Evolutionary conservation across 495 filamentous ascomycete species (phyloP), one percentile per base, ranked within the genome.

Genomic region (Penicillium daleae): DNA sequence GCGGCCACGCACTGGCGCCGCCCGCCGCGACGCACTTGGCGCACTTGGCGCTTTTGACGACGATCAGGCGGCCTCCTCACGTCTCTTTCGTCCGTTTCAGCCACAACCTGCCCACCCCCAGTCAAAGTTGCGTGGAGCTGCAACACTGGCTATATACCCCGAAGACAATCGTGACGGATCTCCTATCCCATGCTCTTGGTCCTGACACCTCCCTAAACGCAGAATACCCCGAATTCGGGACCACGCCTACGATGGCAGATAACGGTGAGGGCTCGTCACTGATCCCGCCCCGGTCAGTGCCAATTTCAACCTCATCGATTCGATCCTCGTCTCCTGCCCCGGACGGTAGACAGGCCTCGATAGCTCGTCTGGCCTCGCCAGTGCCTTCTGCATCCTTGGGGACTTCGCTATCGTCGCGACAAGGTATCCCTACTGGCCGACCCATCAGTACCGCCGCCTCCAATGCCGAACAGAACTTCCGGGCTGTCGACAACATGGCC

Each of bases 291-390:
- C 72, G 63, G 40, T 71, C 77, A 56, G 58, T 77, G 57, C 79
- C 77, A 44, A 78, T 80, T 56, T 66, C 74, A 26, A 73, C 75
- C 48, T 72, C 76, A 32, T 71, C 73, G 17, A 49, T 67, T 61
- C 74, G 74, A 24, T 76, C 77, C 17, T 69, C 74, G 13, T 83
- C 82, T 15, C 80, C 80, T 52, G 67, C 70, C 26, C 63, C 75
- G 31, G 80, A 81, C n/a, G 73, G 81, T 15, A 82, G 90, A 75
- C 86, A 86, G 40, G 82, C 86, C 50, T 88, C 88, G 6, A 92
- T 85, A 57, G 90, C 90, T 33, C 85, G 90, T 60, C 79, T 93
- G 22, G 88, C 88, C 26, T 90, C 90, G 2, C 89, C 90, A 5
- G 75, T 90, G 7, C 83, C 85, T 31, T 86, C 87, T 37, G 71